These are phyloP conservation scores for Pyricularia pennisetigena DNA, from an alignment of 2,329 filamentous ascomycete genomes.

Conservation along the genomic window DNA sequence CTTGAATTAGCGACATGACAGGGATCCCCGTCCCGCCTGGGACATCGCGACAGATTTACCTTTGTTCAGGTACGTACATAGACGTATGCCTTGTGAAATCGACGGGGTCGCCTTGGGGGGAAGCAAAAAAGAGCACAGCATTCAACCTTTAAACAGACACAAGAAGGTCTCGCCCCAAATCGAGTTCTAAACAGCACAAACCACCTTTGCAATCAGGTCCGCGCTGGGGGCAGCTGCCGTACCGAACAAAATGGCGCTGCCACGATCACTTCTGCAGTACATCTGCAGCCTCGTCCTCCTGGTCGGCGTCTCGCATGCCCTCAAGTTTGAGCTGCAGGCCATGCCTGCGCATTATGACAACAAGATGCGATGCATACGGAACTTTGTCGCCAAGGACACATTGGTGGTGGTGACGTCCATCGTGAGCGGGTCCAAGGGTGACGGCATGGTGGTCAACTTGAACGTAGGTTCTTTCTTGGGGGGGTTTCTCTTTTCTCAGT, in stretches of 20 bases:
- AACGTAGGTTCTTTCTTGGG: constrained; percentile 48
- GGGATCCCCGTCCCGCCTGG: background rate
- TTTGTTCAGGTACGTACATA: background rate
- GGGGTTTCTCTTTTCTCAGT: background rate
- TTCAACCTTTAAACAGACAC: background rate
- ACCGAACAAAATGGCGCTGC: constrained; percentile 4
- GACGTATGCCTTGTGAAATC: background rate
- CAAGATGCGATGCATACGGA: constrained; percentile 85
- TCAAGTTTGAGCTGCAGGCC: constrained; percentile 89
- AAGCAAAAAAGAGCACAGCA: background rate
- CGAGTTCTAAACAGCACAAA: background rate
- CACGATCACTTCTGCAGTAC: constrained; percentile 42
- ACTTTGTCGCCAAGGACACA: constrained; percentile 88
- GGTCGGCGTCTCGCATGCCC: constrained; percentile 48
- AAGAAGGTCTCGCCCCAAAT: background rate
- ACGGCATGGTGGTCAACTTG: constrained; percentile 91
- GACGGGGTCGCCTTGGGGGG: background rate
- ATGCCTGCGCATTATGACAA: constrained; percentile 50
- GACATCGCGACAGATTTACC: constrained; percentile 8
- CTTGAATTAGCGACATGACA: background rate
- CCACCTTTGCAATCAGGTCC: background rate
- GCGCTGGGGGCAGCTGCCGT: background rate
- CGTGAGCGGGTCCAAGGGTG: constrained; percentile 74
- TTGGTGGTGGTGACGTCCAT: constrained; percentile 92
- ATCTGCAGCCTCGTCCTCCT: constrained; percentile 49